A percentile compares a stretch with the other conserved stretches of the same genome.
Conservation (phyloP, 1,284 basidiomycete genomes). For the Tilletia setariae region DNA sequence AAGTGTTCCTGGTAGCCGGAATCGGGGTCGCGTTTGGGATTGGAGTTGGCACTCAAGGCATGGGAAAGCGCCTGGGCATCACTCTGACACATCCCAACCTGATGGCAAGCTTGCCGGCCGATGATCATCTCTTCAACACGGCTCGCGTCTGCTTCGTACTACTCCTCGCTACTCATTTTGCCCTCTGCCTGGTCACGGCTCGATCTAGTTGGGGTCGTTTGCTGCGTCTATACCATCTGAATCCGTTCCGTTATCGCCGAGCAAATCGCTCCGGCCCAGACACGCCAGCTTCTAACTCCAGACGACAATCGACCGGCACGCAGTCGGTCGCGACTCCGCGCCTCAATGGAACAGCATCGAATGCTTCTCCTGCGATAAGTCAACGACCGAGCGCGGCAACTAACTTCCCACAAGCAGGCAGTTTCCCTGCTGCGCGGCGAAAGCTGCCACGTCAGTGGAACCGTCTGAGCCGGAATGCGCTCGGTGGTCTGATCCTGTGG, state of each 20-base stretch:
- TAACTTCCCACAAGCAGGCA: neutral
- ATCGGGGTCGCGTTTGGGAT: slow-evolving; percentile 39
- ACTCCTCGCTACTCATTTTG: slow-evolving; percentile 42
- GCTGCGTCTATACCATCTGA: slow-evolving; percentile 36
- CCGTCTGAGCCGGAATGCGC: slow-evolving; percentile 36
- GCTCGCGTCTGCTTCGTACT: slow-evolving; percentile 39
- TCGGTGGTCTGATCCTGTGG: slow-evolving; percentile 46
- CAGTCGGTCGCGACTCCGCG: neutral
- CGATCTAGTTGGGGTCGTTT: slow-evolving; percentile 47
- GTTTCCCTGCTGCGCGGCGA: neutral
- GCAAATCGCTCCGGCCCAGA: neutral
- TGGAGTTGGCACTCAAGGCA: slow-evolving; percentile 38
- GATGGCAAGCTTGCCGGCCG: slow-evolving; percentile 40
- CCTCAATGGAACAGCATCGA: neutral
- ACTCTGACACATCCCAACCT: slow-evolving; percentile 32
- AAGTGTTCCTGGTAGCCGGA: slow-evolving; percentile 36
- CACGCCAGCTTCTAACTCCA: neutral
- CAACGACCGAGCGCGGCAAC: too few species aligned
- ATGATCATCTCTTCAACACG: slow-evolving; percentile 41
- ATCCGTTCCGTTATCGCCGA: slow-evolving; percentile 27
- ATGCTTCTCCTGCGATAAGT: neutral
- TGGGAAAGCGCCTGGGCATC: slow-evolving; percentile 30
- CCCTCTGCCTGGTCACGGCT: slow-evolving; percentile 46
- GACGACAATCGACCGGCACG: neutral
- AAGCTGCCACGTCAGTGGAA: slow-evolving; percentile 31